Evolutionary conservation across 441 rosid species (phyloP).

Genomic region (Flueggea neowawraea): DNA sequence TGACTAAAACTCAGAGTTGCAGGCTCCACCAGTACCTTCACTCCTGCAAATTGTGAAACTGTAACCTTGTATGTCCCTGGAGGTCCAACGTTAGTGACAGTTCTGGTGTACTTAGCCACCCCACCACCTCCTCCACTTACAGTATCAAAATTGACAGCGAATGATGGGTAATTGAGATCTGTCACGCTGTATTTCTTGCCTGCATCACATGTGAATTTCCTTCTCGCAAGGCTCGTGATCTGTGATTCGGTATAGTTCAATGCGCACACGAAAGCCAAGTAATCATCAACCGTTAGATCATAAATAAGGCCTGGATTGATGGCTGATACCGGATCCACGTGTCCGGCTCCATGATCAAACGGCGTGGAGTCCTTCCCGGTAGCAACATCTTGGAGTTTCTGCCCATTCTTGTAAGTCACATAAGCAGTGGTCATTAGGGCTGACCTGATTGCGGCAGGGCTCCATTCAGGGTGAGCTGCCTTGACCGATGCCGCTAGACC

Average conservation of each 20-base stretch:
- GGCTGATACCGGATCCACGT: constrained; percentile 72
- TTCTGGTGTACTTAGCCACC: constrained; percentile 48
- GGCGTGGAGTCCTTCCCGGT: constrained; percentile 59
- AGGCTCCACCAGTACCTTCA: constrained; percentile 68
- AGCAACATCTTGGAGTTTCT: constrained; percentile 51
- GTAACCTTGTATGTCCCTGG: constrained; percentile 59
- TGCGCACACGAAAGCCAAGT: constrained; percentile 58
- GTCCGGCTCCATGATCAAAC: constrained; percentile 87
- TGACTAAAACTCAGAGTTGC: constrained; percentile 44
- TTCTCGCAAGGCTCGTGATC: constrained; percentile 56
- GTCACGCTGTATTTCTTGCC: constrained; percentile 43
- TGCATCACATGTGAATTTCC: constrained; percentile 44
- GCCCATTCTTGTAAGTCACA: constrained; percentile 56
- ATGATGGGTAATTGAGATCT: constrained; percentile 78
- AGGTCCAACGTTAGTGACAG: constrained; percentile 64
- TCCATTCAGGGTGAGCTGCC: constrained; percentile 87
- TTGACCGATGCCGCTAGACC: constrained; percentile 79
- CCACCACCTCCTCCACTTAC: constrained; percentile 23
- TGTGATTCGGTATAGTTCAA: constrained; percentile 51
- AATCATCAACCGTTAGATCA: constrained; percentile 71
- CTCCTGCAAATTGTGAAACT: constrained; percentile 24
- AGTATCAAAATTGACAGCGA: constrained; percentile 47
- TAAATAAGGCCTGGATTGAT: constrained; percentile 81
- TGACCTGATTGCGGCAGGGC: constrained; percentile 78
- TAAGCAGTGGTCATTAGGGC: constrained; percentile 96